Base-by-base conservation (phyloP, 2,329 filamentous ascomycete genomes). In the Diaporthe destruens region DNA sequence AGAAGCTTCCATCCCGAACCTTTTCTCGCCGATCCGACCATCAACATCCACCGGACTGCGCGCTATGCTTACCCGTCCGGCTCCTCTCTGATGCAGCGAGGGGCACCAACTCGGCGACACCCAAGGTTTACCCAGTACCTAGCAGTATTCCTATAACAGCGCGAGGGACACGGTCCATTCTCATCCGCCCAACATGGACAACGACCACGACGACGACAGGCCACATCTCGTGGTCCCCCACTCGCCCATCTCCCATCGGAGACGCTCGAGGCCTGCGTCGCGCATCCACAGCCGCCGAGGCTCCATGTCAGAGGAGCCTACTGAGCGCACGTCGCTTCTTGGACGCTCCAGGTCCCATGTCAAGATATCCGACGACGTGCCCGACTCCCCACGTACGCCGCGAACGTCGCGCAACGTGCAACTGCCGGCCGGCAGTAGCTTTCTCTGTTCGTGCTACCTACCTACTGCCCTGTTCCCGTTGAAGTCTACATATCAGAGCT, bases 381-480 rank as follows among this genome's bases (percentile, higher is more conserved):
- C 49, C 12, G 47, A 71, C 55, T 16, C 39, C 2, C 73, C 73
- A 23, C 71, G 66, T 23, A 69, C 56, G 2, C 67, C 66, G 20
- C 71, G 72, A 29, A 47, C 47, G 3, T 63, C 69, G 6, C 61
- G 47, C 61, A 51, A 36, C 20, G 23, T 25, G 1, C 56, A 57
- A 44, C 63, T 72, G 20, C 69, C 36, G 55, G 57, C 71, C 57
- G 42, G 57, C 56, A 69, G 36, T 4, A 75, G 75, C 67, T 71
- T 70, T 59, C n/a, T 69, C 11, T 71, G 67, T 71, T 75, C 76
- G 75, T 71, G 69, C 72, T 73, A 42, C 29, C 29, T 29, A 29
- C 29, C 29, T 29, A 5, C 74, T 49, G 59, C 66, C 69, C 47
- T 57, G 7, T 8, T 32, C 29, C 20, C 36, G n/a, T n/a, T 29